These are phyloP conservation scores for Sarocladium oryzae DNA, from an alignment of 2,329 filamentous ascomycete species.

Conservation along the genomic window DNA sequence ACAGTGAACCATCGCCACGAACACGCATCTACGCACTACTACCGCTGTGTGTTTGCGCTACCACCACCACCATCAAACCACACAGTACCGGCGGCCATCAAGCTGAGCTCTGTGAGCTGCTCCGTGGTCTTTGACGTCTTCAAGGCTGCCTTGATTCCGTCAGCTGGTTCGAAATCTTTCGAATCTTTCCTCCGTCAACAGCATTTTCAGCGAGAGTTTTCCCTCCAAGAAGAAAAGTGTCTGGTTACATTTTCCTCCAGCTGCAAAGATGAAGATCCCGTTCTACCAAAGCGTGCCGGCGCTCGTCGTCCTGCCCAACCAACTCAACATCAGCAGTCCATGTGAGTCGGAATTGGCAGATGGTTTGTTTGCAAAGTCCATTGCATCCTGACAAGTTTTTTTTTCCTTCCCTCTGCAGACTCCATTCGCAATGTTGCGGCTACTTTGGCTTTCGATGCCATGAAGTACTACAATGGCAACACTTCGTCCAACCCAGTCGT, in stretches of 20 bases:
- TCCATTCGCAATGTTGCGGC: constrained; percentile 57
- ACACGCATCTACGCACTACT: neutral
- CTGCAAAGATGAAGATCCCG: constrained; percentile 16
- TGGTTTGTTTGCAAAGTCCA: too few relatives aligned
- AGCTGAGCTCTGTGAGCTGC: neutral
- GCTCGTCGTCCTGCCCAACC: constrained; percentile 26
- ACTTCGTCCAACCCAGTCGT: constrained; percentile 42
- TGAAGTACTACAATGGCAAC: constrained; percentile 61
- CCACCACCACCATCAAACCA: neutral
- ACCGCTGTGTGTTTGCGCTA: neutral
- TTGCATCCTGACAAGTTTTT: too few relatives aligned
- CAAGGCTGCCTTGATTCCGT: too few relatives aligned
- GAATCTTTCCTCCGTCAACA: neutral
- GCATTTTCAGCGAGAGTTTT: neutral
- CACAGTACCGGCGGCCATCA: too few relatives aligned
- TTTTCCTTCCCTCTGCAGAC: too few relatives aligned
- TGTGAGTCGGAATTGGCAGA: too few relatives aligned
- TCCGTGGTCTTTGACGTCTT: too few relatives aligned
- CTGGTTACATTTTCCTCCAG: neutral
- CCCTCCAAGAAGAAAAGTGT: neutral
- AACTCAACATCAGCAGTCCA: constrained; percentile 31
- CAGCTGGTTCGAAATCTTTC: neutral
- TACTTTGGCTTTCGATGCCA: constrained; percentile 52
- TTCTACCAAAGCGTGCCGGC: constrained; percentile 19
- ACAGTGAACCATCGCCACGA: constrained; percentile 4